These are phyloP conservation scores for Colletotrichum liriopes DNA, from an alignment of 2,329 filamentous ascomycete species.

Conservation along the genomic window DNA sequence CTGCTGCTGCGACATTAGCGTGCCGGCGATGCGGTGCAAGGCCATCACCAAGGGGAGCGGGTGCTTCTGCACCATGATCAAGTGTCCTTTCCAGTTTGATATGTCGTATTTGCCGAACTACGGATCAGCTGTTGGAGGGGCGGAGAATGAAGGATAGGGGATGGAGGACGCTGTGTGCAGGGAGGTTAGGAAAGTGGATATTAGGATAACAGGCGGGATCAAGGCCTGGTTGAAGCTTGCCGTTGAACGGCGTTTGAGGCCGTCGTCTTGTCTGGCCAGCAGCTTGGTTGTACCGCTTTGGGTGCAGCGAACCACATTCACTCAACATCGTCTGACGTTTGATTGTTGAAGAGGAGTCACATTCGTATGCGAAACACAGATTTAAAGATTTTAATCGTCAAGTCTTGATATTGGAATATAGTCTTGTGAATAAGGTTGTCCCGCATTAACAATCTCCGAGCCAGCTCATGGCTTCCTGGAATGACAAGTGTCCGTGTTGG, in stretches of 20 bases:
- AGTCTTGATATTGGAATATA: neutral
- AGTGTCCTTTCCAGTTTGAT: conserved; percentile 40
- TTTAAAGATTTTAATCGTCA: neutral
- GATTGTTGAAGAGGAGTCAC: neutral
- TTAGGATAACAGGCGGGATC: neutral
- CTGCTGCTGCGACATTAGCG: conserved; percentile 44
- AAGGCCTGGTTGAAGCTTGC: neutral
- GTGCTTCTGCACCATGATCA: conserved; percentile 37
- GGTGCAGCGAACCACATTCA: neutral
- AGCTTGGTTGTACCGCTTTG: neutral
- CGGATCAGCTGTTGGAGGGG: neutral
- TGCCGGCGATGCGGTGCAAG: conserved; percentile 24
- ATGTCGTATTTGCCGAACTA: conserved; percentile 1
- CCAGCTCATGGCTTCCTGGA: too few relatives aligned
- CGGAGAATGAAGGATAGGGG: neutral
- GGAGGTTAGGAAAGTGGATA: too few relatives aligned
- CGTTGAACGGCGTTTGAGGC: neutral
- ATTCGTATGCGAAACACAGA: neutral
- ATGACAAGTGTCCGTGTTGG: too few relatives aligned
- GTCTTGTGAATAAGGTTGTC: neutral
- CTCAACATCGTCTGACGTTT: neutral
- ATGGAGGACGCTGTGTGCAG: neutral
- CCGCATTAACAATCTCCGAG: too few relatives aligned
- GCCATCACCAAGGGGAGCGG: conserved; percentile 21
- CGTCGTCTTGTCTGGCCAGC: neutral